Conservation (phyloP, 2,329 filamentous ascomycete genomes). For the Xylariales sp. region DNA sequence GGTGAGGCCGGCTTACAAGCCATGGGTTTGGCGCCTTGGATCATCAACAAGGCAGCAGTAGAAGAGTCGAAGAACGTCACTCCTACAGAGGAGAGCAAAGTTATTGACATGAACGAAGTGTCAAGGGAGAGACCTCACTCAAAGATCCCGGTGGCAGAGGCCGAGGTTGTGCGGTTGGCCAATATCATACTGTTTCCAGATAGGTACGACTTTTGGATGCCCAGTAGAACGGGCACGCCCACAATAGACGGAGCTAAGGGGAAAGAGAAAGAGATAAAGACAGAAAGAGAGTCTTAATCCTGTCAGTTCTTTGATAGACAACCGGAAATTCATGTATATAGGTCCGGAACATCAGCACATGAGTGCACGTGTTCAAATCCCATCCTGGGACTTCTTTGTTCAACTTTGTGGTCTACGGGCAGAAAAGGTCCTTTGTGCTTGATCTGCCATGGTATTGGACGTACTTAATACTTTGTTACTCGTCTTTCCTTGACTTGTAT, state of each 20-base stretch:
- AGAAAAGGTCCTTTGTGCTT: too few species aligned
- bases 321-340: too few species aligned
- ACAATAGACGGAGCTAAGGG: conserved; percentile 3
- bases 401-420: too few species aligned
- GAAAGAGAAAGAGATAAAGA: conserved; percentile 8
- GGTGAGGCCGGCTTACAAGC: conserved; percentile 47
- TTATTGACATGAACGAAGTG: conserved; percentile 5
- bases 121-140: conserved; percentile 20
- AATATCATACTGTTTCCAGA: conserved; percentile 55
- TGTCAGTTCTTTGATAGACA: too few species aligned
- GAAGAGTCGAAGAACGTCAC: conserved; percentile 11
- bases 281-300: neutral
- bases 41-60: conserved; percentile 29
- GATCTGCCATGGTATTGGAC: too few species aligned
- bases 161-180: conserved; percentile 48
- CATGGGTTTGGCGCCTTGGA: conserved; percentile 55
- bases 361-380: too few species aligned
- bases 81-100: conserved; percentile 14
- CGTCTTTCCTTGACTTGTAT: too few species aligned
- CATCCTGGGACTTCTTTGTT: too few species aligned
- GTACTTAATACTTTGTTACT: too few species aligned
- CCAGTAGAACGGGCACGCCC: conserved; percentile 23
- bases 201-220: conserved; percentile 44
- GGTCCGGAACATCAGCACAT: too few species aligned
- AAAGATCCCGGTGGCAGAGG: conserved; percentile 36